These are phyloP conservation scores for Trichoderma koningiopsis DNA, from an alignment of 2,329 filamentous ascomycete species.

Conservation along the genomic window DNA sequence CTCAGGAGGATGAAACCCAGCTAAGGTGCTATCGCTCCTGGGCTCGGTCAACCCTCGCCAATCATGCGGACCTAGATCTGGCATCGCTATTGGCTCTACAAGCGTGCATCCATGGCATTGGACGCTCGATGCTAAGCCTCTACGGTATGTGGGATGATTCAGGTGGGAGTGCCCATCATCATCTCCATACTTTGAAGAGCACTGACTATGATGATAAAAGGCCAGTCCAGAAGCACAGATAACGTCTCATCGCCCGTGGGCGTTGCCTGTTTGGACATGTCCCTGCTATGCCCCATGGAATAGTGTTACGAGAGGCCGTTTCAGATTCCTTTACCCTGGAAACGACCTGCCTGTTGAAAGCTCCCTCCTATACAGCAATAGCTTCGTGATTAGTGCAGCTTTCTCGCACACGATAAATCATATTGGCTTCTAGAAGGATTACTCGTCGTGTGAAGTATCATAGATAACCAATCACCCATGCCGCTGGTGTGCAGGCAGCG, in stretches of 20 bases:
- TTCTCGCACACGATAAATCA: background rate
- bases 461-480: background rate
- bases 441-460: background rate
- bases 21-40: conserved; percentile 17
- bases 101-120: background rate
- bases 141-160: conserved; percentile 1
- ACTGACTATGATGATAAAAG: background rate
- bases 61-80: background rate
- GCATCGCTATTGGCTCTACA: background rate
- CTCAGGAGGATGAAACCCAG: conserved; percentile 19
- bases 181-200: background rate
- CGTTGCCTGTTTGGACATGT: background rate
- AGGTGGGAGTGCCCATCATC: background rate
- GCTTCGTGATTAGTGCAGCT: background rate
- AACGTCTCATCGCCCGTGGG: background rate
- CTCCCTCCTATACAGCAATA: background rate
- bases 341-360: background rate
- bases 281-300: conserved; percentile 1
- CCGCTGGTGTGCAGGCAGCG: background rate
- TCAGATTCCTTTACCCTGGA: background rate
- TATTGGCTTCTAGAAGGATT: background rate
- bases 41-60: conserved; percentile 4
- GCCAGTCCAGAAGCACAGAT: background rate
- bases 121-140: background rate
- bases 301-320: conserved; percentile 14